These are phyloP conservation scores for Salvia miltiorrhiza DNA, from an alignment of 257 asterid species.

Conservation along the genomic window DNA sequence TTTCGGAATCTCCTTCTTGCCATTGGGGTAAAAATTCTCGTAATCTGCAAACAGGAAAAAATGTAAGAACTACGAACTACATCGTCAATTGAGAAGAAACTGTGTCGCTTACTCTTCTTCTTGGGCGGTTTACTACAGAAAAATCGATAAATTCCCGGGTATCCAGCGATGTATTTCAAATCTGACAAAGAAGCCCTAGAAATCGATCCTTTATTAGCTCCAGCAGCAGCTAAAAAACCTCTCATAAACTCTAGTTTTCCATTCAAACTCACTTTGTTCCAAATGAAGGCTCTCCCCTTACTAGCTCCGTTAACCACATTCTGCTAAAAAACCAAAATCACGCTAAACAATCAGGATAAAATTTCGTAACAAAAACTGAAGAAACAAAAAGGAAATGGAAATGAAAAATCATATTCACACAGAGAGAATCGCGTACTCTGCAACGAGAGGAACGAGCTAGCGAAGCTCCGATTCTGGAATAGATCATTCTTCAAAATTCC, in stretches of 20 bases:
- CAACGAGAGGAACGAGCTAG: conserved; percentile 49
- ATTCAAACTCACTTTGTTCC: conserved; percentile 30
- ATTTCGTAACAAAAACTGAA: not conserved
- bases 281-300: conserved; percentile 30
- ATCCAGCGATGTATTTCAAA: conserved; percentile 37
- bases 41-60: conserved; percentile 39
- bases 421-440: conserved; percentile 37
- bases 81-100: not conserved
- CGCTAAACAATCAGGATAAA: not conserved
- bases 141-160: conserved; percentile 41
- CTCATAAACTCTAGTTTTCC: conserved; percentile 59
- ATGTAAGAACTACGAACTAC: not conserved
- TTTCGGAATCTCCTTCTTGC: conserved; percentile 54
- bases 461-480: conserved; percentile 51
- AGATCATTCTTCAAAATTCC: conserved; percentile 40
- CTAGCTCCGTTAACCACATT: conserved; percentile 46
- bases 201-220: conserved; percentile 34
- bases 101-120: conserved; percentile 58
- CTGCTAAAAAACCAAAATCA: too few relatives aligned
- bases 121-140: conserved; percentile 65
- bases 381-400: not conserved
- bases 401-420: not conserved
- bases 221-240: conserved; percentile 53
- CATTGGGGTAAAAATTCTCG: conserved; percentile 54
- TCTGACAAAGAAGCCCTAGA: conserved; percentile 36